Evolutionary conservation across 1,284 basidiomycete genomes (phyloP).

Genomic region (Ganoderma lingzhi): DNA sequence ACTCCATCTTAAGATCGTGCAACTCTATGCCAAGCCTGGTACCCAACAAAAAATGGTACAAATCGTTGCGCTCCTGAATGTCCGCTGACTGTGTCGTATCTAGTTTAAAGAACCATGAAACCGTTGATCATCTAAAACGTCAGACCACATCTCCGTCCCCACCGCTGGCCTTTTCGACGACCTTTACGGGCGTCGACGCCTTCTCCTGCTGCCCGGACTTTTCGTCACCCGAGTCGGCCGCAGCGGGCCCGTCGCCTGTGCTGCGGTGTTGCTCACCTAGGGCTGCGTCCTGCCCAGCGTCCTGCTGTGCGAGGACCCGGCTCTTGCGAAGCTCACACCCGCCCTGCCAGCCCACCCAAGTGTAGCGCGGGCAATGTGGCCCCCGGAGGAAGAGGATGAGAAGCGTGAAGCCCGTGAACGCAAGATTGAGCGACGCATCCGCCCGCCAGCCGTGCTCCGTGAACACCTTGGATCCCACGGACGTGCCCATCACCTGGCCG

Average conservation of each 20-base stretch:
- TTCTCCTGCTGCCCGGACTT: not conserved
- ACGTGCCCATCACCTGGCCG: slow-evolving; percentile 61
- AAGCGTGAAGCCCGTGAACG: slow-evolving; percentile 51
- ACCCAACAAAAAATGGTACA: not conserved
- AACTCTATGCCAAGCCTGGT: not conserved
- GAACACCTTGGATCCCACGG: slow-evolving; percentile 60
- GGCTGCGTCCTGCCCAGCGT: slow-evolving; percentile 5
- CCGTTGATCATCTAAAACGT: not conserved
- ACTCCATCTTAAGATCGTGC: not conserved
- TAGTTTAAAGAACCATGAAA: not conserved
- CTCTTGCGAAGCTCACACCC: slow-evolving; percentile 41
- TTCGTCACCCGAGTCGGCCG: not conserved
- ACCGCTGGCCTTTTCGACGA: not conserved
- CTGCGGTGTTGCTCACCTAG: not conserved
- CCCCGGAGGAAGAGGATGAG: slow-evolving; percentile 52
- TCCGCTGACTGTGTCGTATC: not conserved
- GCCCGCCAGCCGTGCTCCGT: slow-evolving; percentile 59
- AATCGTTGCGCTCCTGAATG: not conserved
- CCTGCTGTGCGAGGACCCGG: slow-evolving; percentile 17
- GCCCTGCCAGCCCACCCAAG: slow-evolving; percentile 50
- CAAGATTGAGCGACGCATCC: slow-evolving; percentile 55
- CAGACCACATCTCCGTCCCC: not conserved
- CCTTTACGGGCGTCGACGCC: not conserved
- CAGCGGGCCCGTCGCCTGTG: not conserved
- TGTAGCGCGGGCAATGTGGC: slow-evolving; percentile 48